These are phyloP conservation scores for Sarcomyxa edulis DNA, from an alignment of 768 basidiomycete species.

Conservation along the genomic window DNA sequence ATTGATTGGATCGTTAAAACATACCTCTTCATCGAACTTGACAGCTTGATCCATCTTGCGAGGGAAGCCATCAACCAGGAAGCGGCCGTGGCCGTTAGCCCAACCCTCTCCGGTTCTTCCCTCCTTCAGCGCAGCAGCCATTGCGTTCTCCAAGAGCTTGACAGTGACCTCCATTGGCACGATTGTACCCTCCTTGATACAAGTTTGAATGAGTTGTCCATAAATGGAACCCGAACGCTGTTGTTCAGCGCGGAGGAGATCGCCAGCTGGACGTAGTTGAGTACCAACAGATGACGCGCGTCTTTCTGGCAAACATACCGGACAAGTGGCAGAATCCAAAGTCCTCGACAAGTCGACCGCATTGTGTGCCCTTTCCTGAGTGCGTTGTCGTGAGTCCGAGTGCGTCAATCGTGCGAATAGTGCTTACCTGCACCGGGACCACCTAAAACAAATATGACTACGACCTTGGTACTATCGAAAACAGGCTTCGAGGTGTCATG, in stretches of 20 bases:
- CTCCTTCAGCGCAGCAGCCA: conserved; percentile 55
- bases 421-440: conserved; percentile 87
- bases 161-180: conserved; percentile 97
- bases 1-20: conserved; percentile 14
- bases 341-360: conserved; percentile 73
- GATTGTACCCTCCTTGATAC: conserved; percentile 88
- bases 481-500: conserved; percentile 23
- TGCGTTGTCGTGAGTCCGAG: too few species aligned
- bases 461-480: conserved; percentile 72
- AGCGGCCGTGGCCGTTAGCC: conserved; percentile 71
- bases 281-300: too few species aligned
- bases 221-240: conserved; percentile 77
- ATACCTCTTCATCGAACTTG: conserved; percentile 82
- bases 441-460: conserved; percentile 92
- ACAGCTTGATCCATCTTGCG: conserved; percentile 98
- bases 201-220: conserved; percentile 79
- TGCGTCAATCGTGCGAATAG: too few species aligned
- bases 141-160: conserved; percentile 92
- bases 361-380: conserved; percentile 95
- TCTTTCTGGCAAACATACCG: conserved; percentile 55
- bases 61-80: conserved; percentile 96
- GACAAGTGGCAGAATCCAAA: conserved; percentile 92
- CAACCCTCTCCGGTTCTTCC: conserved; percentile 47
- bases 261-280: conserved; percentile 64
- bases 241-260: conserved; percentile 94